Base-by-base conservation (phyloP, 2,329 filamentous ascomycete genomes). In the Alternaria sp. region DNA sequence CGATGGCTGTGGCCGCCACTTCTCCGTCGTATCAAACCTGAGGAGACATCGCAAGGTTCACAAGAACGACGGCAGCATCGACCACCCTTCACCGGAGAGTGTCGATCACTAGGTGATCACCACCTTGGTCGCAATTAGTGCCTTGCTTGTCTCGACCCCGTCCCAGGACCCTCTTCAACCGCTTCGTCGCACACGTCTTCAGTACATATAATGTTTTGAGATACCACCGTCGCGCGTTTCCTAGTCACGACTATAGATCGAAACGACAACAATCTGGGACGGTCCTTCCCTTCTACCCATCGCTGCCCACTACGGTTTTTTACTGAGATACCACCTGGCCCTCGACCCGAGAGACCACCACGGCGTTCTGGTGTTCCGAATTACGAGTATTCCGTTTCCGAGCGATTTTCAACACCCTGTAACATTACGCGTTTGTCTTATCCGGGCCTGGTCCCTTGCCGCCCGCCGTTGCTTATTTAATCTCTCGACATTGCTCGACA, bases 31-130 rank as follows among this genome's bases (percentile, higher is more conserved):
- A 21, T 97, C 94, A 47, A 99, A 99, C 80, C 85, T 98, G 60
- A 90, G 96, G 69, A 88, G 96, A 74, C 96, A 99, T 83, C 92
- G 93, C 78, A 98, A 98, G 83, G 95, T 98, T 51, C 96, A 99
- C 86, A 96, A 94, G 82, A 90, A 90, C 73, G 91, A 93, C 57
- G 79, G 80, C 51, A 75, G 68, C 50, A 78, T 81, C 57, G 80
- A 80, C 66, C 82, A 83, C 63, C 77, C 83, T 26, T 85, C 84
- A 4, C 83, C 84, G 5, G 84, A 84, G 37, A 84, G 85, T 55
- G 70, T 65, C 65, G 68, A 78, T 72, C 70, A 67, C 33, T 60
- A 53, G 66, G 53, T 33, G 73, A 78, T 73, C 61, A 64, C 61
- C 71, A 68, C 51, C 18, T 33, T 45, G 51, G 62, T 59, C 63